Conservation (phyloP, 2,329 filamentous ascomycete species). For the Curvularia eragrostidis region DNA sequence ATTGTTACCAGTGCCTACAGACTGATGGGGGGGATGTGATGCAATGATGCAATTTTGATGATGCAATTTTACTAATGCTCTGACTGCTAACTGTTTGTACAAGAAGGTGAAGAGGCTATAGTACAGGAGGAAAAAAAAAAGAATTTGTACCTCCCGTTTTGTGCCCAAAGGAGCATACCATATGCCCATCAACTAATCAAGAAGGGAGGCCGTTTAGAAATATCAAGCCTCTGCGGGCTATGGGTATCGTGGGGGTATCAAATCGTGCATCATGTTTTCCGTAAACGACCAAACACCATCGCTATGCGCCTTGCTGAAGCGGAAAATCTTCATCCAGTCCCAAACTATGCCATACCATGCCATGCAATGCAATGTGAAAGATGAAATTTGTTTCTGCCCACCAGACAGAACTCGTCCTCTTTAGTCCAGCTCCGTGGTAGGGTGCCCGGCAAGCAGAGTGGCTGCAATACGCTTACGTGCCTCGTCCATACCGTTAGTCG, state of each 20-base stretch:
- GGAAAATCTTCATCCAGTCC: not conserved
- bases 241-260: slow-evolving; percentile 23
- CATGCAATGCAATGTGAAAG: slow-evolving; percentile 8
- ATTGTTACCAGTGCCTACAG: not conserved
- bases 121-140: not conserved
- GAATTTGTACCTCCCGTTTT: not conserved
- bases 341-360: slow-evolving; percentile 10
- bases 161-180: not conserved
- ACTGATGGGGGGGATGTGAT: not conserved
- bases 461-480: slow-evolving; percentile 69
- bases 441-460: slow-evolving; percentile 65
- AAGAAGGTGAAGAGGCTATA: not conserved
- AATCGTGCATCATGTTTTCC: slow-evolving; percentile 21
- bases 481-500: slow-evolving; percentile 61
- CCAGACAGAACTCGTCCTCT: not conserved
- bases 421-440: slow-evolving; percentile 37
- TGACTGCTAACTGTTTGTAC: not conserved
- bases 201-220: slow-evolving; percentile 1
- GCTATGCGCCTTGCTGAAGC: slow-evolving; percentile 16
- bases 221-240: slow-evolving; percentile 16
- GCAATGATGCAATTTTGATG: not conserved
- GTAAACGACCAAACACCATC: slow-evolving; percentile 20
- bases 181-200: slow-evolving; percentile 4
- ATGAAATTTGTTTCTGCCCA: not conserved
- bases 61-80: not conserved